Evolutionary conservation across 2,329 filamentous ascomycete genomes (phyloP).

Genomic region (Teratosphaeria epicoccoides): DNA sequence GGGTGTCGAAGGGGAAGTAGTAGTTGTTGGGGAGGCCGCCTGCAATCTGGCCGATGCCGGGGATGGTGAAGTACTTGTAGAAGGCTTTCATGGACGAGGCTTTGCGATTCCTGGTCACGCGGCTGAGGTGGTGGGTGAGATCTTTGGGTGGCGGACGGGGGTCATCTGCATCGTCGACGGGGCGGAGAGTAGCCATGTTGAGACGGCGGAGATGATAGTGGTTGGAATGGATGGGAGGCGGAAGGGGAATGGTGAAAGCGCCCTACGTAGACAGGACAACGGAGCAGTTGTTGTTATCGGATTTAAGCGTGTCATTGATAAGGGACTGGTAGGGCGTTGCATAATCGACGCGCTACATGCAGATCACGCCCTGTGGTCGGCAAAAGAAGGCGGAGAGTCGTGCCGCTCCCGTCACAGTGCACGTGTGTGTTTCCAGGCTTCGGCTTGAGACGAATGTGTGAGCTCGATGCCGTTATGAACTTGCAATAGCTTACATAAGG

Average conservation of each 20-base stretch:
- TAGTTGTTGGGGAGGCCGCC: slow-evolving; percentile 63
- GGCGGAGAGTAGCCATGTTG: background rate
- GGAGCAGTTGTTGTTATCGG: background rate
- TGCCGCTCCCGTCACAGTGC: no score
- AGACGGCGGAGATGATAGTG: background rate
- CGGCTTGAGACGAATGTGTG: no score
- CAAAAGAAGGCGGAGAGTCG: no score
- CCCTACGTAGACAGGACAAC: background rate
- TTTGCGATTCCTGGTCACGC: slow-evolving; percentile 53
- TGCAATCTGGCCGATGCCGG: slow-evolving; percentile 51
- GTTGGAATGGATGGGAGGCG: background rate
- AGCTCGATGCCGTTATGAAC: no score
- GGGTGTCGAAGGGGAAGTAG: slow-evolving; percentile 84
- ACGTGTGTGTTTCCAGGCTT: no score
- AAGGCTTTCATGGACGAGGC: slow-evolving; percentile 65
- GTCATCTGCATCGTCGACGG: slow-evolving; percentile 8
- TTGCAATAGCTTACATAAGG: no score
- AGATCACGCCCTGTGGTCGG: no score
- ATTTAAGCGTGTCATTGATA: background rate
- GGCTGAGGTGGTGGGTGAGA: slow-evolving; percentile 68
- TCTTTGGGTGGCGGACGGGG: slow-evolving; percentile 49
- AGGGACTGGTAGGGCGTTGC: background rate
- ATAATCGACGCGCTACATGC: slow-evolving; percentile 5
- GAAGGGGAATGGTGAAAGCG: background rate
- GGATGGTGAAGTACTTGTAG: slow-evolving; percentile 70